These are phyloP conservation scores for Solanum megistacrolobum DNA, from an alignment of 257 asterid genomes.

Conservation along the genomic window DNA sequence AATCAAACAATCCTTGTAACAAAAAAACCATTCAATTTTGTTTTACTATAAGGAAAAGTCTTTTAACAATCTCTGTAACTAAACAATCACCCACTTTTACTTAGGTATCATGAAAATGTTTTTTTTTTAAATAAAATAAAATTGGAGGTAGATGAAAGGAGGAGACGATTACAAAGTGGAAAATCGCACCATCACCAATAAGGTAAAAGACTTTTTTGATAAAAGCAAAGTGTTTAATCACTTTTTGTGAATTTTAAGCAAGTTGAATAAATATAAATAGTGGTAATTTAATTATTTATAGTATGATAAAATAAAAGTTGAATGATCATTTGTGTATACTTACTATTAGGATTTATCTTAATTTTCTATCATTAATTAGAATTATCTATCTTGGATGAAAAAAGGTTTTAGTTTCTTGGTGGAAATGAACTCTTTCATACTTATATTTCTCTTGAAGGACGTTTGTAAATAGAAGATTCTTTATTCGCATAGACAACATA, in stretches of 20 bases:
- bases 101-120: neutral
- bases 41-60: neutral
- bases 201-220: neutral
- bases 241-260: neutral
- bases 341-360: neutral
- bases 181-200: no score
- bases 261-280: neutral
- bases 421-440: neutral
- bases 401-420: neutral
- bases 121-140: no score
- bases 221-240: neutral
- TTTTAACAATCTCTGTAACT: neutral
- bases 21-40: neutral
- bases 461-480: neutral
- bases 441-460: neutral
- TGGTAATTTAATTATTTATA: neutral
- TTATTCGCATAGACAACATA: neutral
- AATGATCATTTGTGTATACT: neutral
- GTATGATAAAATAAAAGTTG: neutral
- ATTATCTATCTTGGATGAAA: neutral
- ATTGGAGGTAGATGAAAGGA: neutral
- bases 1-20: neutral
- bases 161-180: neutral
- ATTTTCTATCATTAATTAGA: neutral
- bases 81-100: neutral